A percentile compares a stretch with the other conserved stretches of the same genome.
Conservation (phyloP, 352 stramenopile genomes). For the Pythium oligandrum region DNA sequence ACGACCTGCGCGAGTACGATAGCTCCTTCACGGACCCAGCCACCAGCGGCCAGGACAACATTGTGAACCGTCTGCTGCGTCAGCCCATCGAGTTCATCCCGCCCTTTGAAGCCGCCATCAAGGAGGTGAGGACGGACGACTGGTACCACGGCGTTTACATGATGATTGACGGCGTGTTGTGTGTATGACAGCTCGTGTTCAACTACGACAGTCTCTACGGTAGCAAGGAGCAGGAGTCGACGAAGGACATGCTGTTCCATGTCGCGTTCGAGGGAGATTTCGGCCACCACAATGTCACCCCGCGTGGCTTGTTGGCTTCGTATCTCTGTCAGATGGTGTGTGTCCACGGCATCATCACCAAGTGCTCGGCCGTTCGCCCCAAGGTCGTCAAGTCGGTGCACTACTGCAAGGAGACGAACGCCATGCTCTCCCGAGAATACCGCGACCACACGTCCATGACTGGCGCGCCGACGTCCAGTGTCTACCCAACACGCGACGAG, state of each 20-base stretch:
- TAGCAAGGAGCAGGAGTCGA: conserved; percentile 63
- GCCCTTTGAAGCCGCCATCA: conserved; percentile 80
- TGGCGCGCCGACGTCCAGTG: conserved; percentile 77
- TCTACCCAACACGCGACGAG: conserved; percentile 95
- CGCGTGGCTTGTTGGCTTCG: conserved; percentile 88
- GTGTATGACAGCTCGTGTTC: conserved; percentile 43
- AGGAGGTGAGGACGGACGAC: conserved; percentile 29
- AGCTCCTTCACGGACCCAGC: conserved; percentile 66
- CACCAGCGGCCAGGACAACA: conserved; percentile 61
- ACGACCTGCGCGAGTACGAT: conserved; percentile 90
- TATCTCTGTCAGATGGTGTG: conserved; percentile 95
- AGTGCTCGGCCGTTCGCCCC: conserved; percentile 95
- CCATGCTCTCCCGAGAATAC: conserved; percentile 92
- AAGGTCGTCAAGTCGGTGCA: conserved; percentile 98
- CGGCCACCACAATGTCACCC: conserved; percentile 89
- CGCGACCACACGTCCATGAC: conserved; percentile 95
- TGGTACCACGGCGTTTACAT: background rate
- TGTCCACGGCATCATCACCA: conserved; percentile 99
- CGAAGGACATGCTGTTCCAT: conserved; percentile 79
- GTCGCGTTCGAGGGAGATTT: conserved; percentile 93
- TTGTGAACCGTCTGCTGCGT: conserved; percentile 68
- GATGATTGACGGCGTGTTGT: background rate
- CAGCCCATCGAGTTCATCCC: conserved; percentile 81
- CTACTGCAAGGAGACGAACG: conserved; percentile 96
- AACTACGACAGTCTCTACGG: conserved; percentile 79